Base-by-base conservation (phyloP, 2,329 filamentous ascomycete genomes). In the Microascus cirrosus region DNA sequence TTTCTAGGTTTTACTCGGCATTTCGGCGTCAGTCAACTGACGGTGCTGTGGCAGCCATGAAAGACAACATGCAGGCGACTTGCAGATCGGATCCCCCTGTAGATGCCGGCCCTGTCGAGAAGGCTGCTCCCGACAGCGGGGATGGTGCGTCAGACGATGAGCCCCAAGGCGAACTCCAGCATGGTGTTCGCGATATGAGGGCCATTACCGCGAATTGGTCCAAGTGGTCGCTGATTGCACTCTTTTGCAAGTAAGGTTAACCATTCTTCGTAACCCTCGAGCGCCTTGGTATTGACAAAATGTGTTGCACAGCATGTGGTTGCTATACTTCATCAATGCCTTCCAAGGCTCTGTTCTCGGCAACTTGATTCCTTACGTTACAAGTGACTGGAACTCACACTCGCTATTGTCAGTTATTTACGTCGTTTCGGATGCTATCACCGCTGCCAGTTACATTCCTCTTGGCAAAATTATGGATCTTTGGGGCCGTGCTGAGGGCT, bases 401-500 rank as follows among this genome's bases (percentile, higher is more conserved):
- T 82, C 79, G 6, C 71, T 83, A 6, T 67, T 81, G 42, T 74
- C 76, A 3, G 73, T 79, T 51, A 78, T 82, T 56, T 70, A 73
- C 52, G 78, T 84, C 48, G 75, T 85, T 0, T 69, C 80, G 3
- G 73, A 70, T 61, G 70, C 78, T 59, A 79, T 84, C 64, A 69
- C 74, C 61, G 83, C 82, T 45, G 80, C 84, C 2, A 74, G 81
- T 39, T 85, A 84, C 63, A 79, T 85, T 3, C 82, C 83, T 1
- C 74, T 85, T 61, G 83, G 84, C 50, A 87, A 87, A 66, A 71
- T 85, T 7, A 74, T 86, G 34, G 81, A 87, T 67, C 71, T 86
- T 39, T 85, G 82, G 67, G 84, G 83, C 55, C 80, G 84, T 22
- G 77, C 82, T 11, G 77, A 84, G 63, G 84, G 82, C 3, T 84